Conservation (phyloP, 2,329 filamentous ascomycete genomes). For the Incumbomyces lentus region DNA sequence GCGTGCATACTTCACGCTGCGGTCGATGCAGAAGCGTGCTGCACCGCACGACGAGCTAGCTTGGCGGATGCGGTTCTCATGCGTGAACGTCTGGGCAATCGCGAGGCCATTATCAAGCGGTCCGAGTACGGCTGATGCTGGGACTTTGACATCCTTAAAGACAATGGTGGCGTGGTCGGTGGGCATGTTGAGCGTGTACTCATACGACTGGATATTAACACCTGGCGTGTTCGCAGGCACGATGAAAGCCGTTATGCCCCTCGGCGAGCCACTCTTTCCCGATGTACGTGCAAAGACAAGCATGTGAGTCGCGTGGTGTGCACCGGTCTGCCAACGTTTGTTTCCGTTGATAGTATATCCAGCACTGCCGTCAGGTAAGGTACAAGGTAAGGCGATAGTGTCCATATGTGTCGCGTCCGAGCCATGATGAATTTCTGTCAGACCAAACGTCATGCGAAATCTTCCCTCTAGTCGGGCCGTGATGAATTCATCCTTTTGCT, state of each 20-base stretch:
- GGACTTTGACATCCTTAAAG: conserved; percentile 48
- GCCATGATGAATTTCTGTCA: conserved; percentile 53
- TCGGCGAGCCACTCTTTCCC: conserved; percentile 41
- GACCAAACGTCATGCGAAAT: conserved; percentile 49
- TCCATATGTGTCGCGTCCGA: conserved; percentile 55
- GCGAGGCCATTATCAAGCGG: conserved; percentile 44
- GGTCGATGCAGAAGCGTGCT: conserved; percentile 49
- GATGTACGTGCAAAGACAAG: conserved; percentile 52
- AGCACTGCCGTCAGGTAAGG: conserved; percentile 28
- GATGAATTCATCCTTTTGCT: conserved; percentile 47
- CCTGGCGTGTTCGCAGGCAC: conserved; percentile 45
- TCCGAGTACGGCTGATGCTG: conserved; percentile 43
- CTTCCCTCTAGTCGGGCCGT: conserved; percentile 42
- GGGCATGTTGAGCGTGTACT: conserved; percentile 59
- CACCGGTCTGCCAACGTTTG: conserved; percentile 58
- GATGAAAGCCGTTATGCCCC: conserved; percentile 52
- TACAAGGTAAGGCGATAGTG: conserved; percentile 40
- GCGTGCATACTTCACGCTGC: conserved; percentile 47
- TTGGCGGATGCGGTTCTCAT: conserved; percentile 57
- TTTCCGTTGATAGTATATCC: conserved; percentile 47
- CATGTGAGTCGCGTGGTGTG: conserved; percentile 52
- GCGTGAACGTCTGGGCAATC: conserved; percentile 55
- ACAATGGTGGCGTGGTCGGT: conserved; percentile 54
- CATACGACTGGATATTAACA: conserved; percentile 46
- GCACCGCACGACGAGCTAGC: conserved; percentile 51